A percentile compares a stretch with the other conserved stretches of the same genome.
Evolutionary conservation across 768 basidiomycete species (phyloP).

Genomic region (Lyophyllum atratum): DNA sequence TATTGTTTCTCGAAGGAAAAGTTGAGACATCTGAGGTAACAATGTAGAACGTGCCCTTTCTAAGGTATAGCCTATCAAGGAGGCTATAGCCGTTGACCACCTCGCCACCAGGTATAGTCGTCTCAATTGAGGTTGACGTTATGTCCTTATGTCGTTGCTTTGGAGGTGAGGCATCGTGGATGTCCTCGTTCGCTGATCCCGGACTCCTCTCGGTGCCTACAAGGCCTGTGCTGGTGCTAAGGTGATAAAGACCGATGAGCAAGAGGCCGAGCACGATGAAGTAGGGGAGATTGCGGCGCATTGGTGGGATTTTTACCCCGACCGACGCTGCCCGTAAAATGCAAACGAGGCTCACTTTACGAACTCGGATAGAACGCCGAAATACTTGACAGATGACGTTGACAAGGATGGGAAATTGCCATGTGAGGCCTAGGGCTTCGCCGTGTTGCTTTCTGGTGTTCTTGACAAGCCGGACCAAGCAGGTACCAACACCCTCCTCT

Average conservation of each 20-base stretch:
- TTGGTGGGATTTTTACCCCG: neutral
- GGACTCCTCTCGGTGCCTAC: neutral
- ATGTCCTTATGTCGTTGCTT: neutral
- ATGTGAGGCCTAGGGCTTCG: neutral
- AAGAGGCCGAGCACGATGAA: constrained; percentile 6
- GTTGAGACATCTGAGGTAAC: constrained; percentile 43
- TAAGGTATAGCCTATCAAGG: constrained; percentile 73
- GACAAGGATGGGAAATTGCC: neutral
- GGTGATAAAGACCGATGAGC: constrained; percentile 4
- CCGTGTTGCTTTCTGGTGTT: neutral
- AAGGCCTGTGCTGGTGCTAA: neutral
- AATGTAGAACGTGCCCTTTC: constrained; percentile 72
- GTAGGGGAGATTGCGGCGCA: constrained; percentile 11
- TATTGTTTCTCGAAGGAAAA: constrained; percentile 48
- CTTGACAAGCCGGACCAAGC: neutral
- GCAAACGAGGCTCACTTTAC: neutral
- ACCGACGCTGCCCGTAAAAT: neutral
- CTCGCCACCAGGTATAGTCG: constrained; percentile 32
- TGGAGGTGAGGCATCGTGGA: neutral
- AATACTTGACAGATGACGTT: neutral
- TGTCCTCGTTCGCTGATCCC: neutral
- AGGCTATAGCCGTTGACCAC: constrained; percentile 72
- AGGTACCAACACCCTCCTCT: neutral
- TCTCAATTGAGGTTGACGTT: constrained; percentile 16
- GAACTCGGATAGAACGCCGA: too few species aligned